Percentiles rank a stretch among this genome's conserved stretches.
phyloP scores from a whole-genome alignment of 306 rosid species.

The Cicer bijugum region DNA sequence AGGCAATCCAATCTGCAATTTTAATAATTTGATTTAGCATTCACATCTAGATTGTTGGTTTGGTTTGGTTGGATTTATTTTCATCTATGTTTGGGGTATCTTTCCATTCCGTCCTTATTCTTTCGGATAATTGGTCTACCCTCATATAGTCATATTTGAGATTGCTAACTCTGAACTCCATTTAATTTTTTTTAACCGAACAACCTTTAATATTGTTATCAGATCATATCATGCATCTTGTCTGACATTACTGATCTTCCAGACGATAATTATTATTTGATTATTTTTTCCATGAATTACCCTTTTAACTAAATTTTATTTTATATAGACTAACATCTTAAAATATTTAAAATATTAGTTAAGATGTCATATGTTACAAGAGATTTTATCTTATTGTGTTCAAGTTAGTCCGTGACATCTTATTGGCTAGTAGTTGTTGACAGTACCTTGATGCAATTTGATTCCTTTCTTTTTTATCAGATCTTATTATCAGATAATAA shows the following conservation, averaged over 20 bases:
- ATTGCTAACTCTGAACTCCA: slow-evolving; percentile 15
- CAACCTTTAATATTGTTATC: neutral
- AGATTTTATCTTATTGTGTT: neutral
- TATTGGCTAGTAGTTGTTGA: neutral
- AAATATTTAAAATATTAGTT: slow-evolving; percentile 7
- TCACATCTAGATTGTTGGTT: slow-evolving; percentile 14
- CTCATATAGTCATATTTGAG: slow-evolving; percentile 7
- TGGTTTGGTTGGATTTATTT: slow-evolving; percentile 36
- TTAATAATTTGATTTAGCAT: slow-evolving; percentile 30
- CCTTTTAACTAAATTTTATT: neutral
- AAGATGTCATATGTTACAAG: slow-evolving; percentile 21
- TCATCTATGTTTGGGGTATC: slow-evolving; percentile 26
- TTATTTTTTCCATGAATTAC: neutral
- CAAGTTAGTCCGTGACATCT: slow-evolving; percentile 28
- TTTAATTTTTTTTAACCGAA: neutral
- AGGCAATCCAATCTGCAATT: neutral
- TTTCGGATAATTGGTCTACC: slow-evolving; percentile 35
- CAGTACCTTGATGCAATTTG: no score
- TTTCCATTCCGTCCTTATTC: slow-evolving; percentile 35
- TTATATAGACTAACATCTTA: neutral
- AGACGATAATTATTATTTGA: neutral
- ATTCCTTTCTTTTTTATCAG: no score
- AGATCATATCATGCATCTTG: slow-evolving; percentile 24
- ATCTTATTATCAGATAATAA: no score
- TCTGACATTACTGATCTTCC: neutral